Evolutionary conservation across 805 yeast species (phyloP).

Genomic region (Saccharomycopsis oosterbeekiorum): DNA sequence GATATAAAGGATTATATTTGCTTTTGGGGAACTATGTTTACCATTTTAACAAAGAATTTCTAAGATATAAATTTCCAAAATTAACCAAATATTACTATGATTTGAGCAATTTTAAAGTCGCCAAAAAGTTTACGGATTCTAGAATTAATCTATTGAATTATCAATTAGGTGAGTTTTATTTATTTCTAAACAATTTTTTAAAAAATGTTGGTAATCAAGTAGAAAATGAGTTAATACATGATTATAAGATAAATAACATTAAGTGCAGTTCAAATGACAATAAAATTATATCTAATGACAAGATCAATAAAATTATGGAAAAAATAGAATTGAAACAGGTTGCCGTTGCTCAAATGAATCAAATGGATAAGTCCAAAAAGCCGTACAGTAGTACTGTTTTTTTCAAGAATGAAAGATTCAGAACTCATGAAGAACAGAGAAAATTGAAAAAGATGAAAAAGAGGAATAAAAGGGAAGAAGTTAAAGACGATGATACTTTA

Average conservation of each 20-base stretch:
- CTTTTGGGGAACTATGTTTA: neutral
- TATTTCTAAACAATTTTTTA: neutral
- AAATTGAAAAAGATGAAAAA: neutral
- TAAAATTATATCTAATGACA: neutral
- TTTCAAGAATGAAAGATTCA: neutral
- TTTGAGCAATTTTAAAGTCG: neutral
- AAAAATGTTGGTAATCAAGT: neutral
- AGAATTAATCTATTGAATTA: neutral
- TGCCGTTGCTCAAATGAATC: neutral
- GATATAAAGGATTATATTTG: neutral
- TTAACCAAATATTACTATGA: slow-evolving; percentile 3
- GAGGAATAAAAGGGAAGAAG: neutral
- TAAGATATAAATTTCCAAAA: slow-evolving; percentile 2
- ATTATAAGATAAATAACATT: neutral
- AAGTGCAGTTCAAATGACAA: neutral
- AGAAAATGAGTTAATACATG: neutral
- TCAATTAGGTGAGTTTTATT: neutral
- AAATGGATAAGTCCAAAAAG: neutral
- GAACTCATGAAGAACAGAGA: neutral
- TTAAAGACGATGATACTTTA: neutral
- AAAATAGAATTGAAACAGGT: neutral
- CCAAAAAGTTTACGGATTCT: neutral
- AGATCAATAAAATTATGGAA: neutral
- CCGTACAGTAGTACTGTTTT: neutral
- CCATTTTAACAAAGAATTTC: neutral